These are phyloP conservation scores for Neurospora sp. DNA, from an alignment of 495 filamentous ascomycete genomes.

Conservation along the genomic window DNA sequence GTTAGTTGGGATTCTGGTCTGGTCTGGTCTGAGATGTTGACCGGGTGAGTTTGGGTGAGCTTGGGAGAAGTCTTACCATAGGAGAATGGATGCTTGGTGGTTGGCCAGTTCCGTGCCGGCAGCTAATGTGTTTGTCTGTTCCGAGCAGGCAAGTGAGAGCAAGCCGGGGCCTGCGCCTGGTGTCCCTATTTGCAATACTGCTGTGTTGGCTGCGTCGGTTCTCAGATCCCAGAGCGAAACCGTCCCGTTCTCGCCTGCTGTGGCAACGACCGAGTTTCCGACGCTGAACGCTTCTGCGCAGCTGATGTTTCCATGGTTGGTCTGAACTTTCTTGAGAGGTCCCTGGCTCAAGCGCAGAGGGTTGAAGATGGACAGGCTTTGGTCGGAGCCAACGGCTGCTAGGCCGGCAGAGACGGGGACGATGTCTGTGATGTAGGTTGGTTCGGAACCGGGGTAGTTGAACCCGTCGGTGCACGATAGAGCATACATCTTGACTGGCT, in stretches of 20 bases:
- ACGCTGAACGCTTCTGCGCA: slow-evolving; percentile 40
- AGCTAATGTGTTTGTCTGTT: slow-evolving; percentile 48
- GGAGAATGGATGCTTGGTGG: slow-evolving; percentile 57
- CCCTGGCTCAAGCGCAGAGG: slow-evolving; percentile 32
- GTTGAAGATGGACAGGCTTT: slow-evolving; percentile 47
- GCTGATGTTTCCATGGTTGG: slow-evolving; percentile 46
- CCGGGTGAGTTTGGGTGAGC: not conserved
- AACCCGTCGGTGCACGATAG: slow-evolving; percentile 32
- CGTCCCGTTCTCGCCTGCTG: slow-evolving; percentile 53
- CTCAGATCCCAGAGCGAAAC: slow-evolving; percentile 51
- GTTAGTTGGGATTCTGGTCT: not conserved
- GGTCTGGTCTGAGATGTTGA: not conserved
- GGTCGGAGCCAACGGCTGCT: slow-evolving; percentile 41
- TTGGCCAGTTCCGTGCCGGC: slow-evolving; percentile 73
- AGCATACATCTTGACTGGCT: slow-evolving; percentile 32
- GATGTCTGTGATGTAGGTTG: slow-evolving; percentile 44
- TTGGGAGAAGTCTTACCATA: slow-evolving; percentile 51
- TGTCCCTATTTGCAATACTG: slow-evolving; percentile 25
- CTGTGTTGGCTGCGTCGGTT: slow-evolving; percentile 20
- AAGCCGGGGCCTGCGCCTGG: slow-evolving; percentile 40
- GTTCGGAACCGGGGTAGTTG: slow-evolving; percentile 30
- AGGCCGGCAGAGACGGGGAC: slow-evolving; percentile 34
- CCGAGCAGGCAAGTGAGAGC: slow-evolving; percentile 58
- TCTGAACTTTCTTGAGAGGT: slow-evolving; percentile 30
- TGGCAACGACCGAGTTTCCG: slow-evolving; percentile 36